Percentiles rank a stretch among this genome's conserved stretches.
These are phyloP conservation scores for Trichoderma cornu-damae DNA, from an alignment of 2,329 filamentous ascomycete species.

Conservation along the genomic window DNA sequence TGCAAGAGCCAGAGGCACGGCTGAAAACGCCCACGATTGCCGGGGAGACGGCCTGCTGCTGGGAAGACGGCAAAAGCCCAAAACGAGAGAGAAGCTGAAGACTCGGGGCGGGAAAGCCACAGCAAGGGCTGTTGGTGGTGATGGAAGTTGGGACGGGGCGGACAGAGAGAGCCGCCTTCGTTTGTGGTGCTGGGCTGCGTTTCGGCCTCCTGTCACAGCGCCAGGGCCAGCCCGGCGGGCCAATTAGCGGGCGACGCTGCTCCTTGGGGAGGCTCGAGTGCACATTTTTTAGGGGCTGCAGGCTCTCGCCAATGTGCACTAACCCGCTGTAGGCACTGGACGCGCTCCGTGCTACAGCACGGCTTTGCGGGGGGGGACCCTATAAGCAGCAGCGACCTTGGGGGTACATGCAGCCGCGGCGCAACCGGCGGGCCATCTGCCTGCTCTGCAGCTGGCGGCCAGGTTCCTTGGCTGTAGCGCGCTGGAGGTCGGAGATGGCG, in stretches of 20 bases:
- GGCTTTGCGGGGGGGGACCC: slow-evolving; percentile 18
- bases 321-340: slow-evolving; percentile 8
- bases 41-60: background rate
- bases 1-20: background rate
- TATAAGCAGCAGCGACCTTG: slow-evolving; percentile 9
- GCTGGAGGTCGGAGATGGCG: slow-evolving; percentile 14
- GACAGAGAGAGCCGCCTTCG: background rate
- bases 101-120: slow-evolving; percentile 3
- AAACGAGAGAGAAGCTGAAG: background rate
- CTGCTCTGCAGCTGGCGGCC: background rate
- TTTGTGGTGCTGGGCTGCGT: slow-evolving; percentile 15
- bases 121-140: slow-evolving; percentile 9
- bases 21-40: background rate
- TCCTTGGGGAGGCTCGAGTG: slow-evolving; percentile 4
- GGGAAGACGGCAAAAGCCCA: background rate
- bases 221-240: slow-evolving; percentile 9
- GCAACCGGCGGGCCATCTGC: background rate
- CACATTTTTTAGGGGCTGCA: slow-evolving; percentile 20
- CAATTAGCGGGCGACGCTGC: slow-evolving; percentile 18
- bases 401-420: background rate
- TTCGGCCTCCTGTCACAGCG: slow-evolving; percentile 20
- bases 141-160: slow-evolving; percentile 3
- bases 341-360: slow-evolving; percentile 12
- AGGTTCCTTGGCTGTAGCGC: slow-evolving; percentile 6
- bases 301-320: slow-evolving; percentile 17